Evolutionary conservation across 1,139 yeast genomes (phyloP).

Genomic region (Yamadazyma blattariae): DNA sequence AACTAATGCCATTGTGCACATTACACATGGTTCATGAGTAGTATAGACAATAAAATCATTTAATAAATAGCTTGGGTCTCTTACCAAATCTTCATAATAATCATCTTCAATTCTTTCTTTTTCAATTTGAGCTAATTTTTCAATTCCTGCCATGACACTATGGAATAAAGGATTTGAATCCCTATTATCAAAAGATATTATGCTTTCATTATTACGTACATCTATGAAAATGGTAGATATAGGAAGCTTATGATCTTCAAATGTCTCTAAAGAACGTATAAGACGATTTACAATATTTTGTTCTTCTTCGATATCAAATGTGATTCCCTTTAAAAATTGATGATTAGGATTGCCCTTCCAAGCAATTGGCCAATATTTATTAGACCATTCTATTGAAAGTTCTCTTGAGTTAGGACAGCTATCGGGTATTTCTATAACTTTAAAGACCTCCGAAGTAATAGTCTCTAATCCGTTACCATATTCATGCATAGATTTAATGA

Average conservation of each 20-base stretch:
- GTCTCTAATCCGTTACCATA: background rate
- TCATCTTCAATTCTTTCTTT: conserved; percentile 23
- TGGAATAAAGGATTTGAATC: conserved; percentile 56
- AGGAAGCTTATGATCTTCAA: conserved; percentile 7
- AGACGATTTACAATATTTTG: too few relatives aligned
- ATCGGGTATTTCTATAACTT: conserved; percentile 29
- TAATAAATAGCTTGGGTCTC: conserved; percentile 61
- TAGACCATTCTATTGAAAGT: conserved; percentile 61
- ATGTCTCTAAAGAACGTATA: too few relatives aligned
- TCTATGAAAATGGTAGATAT: conserved; percentile 11
- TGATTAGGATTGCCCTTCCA: conserved; percentile 94
- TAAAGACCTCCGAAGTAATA: conserved; percentile 8
- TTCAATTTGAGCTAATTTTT: conserved; percentile 54
- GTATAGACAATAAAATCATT: conserved; percentile 75
- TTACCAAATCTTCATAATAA: conserved; percentile 10
- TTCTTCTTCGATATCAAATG: conserved; percentile 46
- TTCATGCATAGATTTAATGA: background rate
- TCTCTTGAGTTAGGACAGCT: conserved; percentile 56
- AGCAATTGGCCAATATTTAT: conserved; percentile 75
- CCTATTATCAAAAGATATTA: conserved; percentile 22
- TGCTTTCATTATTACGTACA: conserved; percentile 13
- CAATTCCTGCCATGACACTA: conserved; percentile 71
- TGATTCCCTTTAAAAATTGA: conserved; percentile 57
- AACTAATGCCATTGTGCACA: conserved; percentile 95
- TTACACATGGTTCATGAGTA: conserved; percentile 93